These are phyloP conservation scores for Herpetospermum pedunculosum DNA, from an alignment of 306 rosid genomes.

Conservation along the genomic window DNA sequence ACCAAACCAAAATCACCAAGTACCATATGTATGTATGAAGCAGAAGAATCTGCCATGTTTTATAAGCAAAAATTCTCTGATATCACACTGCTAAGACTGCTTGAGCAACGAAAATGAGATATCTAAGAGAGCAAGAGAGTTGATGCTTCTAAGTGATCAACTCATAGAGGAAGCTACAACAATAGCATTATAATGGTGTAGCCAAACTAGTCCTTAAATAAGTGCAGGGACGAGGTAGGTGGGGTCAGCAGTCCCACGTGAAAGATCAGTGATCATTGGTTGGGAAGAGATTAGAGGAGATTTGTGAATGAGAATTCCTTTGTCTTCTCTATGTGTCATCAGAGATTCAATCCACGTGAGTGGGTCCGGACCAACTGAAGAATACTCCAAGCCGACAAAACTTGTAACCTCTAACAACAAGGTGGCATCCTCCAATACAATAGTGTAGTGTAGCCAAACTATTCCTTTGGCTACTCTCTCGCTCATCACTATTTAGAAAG, in stretches of 20 bases:
- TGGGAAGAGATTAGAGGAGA: conserved; percentile 77
- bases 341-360: not conserved
- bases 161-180: not conserved
- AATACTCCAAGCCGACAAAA: not conserved
- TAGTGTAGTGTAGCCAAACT: not conserved
- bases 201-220: not conserved
- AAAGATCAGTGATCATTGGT: conserved; percentile 76
- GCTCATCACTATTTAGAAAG: not conserved
- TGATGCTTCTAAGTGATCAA: not conserved
- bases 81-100: not conserved
- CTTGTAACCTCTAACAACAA: not conserved
- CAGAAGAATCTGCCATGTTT: conserved; percentile 18
- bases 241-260: conserved; percentile 82
- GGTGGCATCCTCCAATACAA: not conserved
- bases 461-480: not conserved
- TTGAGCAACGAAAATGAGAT: not conserved
- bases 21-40: conserved; percentile 88
- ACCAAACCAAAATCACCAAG: not conserved
- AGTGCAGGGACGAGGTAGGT: conserved; percentile 13
- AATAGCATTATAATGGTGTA: not conserved
- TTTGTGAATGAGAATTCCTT: conserved; percentile 56
- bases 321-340: conserved; percentile 23
- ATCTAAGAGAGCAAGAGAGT: not conserved
- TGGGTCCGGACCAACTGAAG: not conserved
- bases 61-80: not conserved